Percentiles rank a stretch among this genome's conserved stretches.
Conservation (phyloP, 1,139 yeast species). For the Kluyveromyces sp. region DNA sequence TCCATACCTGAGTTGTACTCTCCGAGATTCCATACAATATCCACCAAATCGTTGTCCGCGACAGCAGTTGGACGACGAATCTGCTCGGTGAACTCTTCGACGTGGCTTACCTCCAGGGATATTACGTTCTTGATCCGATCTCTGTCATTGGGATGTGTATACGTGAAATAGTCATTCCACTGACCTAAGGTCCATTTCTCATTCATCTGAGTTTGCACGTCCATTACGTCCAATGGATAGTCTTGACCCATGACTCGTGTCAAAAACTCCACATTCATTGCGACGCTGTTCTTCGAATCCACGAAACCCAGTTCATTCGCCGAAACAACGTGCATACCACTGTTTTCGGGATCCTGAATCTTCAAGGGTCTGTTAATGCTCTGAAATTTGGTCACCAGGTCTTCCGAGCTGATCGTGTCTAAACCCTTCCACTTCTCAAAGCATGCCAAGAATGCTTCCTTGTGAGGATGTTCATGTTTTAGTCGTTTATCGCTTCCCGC, state of each 20-base stretch:
- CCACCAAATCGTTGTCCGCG: constrained; percentile 61
- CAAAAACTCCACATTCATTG: constrained; percentile 38
- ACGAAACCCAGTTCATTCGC: constrained; percentile 32
- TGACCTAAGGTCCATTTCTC: constrained; percentile 59
- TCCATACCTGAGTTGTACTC: constrained; percentile 22
- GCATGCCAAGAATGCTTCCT: constrained; percentile 30
- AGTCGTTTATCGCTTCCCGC: constrained; percentile 64
- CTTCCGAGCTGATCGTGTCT: constrained; percentile 29
- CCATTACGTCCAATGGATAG: constrained; percentile 74
- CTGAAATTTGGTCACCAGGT: constrained; percentile 37
- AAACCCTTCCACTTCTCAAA: constrained; percentile 17
- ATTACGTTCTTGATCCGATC: constrained; percentile 75
- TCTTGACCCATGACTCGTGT: constrained; percentile 58
- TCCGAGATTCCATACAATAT: constrained; percentile 48
- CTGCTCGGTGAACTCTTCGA: constrained; percentile 40
- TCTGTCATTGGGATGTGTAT: constrained; percentile 35
- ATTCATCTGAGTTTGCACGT: constrained; percentile 71
- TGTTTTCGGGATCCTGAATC: constrained; percentile 29
- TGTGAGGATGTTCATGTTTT: constrained; percentile 58
- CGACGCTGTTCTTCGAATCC: neutral
- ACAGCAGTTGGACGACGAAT: constrained; percentile 65
- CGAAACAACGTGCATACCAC: constrained; percentile 37
- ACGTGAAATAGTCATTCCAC: constrained; percentile 70
- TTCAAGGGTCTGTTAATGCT: constrained; percentile 35
- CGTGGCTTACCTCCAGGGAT: constrained; percentile 66